A percentile compares a stretch with the other conserved stretches of the same genome.
phyloP scores from a whole-genome alignment of 768 basidiomycete species.

The Boletus patriciae region DNA sequence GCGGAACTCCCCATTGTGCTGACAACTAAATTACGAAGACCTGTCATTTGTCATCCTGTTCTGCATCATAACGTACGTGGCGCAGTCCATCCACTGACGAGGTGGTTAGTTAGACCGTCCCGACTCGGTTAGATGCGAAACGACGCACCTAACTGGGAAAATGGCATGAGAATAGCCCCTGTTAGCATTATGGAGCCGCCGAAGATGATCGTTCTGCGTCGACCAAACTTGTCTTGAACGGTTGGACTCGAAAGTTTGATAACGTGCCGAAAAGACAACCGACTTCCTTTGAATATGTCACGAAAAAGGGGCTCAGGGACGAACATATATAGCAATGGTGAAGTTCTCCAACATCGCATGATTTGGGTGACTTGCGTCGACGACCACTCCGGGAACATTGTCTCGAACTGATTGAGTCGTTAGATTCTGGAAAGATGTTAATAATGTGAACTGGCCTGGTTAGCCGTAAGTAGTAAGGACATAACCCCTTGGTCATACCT shows the following conservation, averaged over 20 bases:
- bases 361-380: background rate
- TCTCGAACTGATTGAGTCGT: too few species aligned
- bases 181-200: background rate
- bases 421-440: background rate
- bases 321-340: background rate
- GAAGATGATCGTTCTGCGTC: background rate
- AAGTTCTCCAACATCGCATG: background rate
- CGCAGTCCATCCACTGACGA: background rate
- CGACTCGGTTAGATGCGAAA: background rate
- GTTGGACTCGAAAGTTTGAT: background rate
- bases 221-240: background rate
- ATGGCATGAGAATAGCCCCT: background rate
- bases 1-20: background rate
- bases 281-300: background rate
- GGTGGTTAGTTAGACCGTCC: background rate
- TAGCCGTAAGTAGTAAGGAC: background rate
- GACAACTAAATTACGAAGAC: background rate
- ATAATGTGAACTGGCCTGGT: background rate
- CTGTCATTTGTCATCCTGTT: background rate
- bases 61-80: too few species aligned
- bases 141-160: background rate
- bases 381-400: background rate
- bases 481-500: background rate
- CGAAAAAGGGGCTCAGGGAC: background rate
- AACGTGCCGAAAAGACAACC: background rate